phyloP scores from a whole-genome alignment of 2,329 filamentous ascomycete species.

The Venturiaceae sp. region DNA sequence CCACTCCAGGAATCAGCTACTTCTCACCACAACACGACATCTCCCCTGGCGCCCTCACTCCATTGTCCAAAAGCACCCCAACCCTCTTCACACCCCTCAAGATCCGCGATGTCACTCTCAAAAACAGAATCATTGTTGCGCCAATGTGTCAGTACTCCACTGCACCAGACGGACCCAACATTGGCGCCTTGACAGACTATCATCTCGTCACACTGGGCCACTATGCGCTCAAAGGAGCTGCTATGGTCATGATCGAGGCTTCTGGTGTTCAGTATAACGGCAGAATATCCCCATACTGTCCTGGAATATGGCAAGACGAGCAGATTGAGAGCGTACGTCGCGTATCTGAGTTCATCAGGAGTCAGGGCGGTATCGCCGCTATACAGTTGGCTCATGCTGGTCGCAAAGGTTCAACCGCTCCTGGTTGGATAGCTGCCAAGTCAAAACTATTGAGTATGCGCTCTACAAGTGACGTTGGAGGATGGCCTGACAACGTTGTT shows the following conservation, averaged over 20 bases:
- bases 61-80: constrained; percentile 10
- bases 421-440: constrained; percentile 19
- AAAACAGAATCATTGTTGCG: constrained; percentile 26
- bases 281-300: constrained; percentile 25
- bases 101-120: constrained; percentile 23
- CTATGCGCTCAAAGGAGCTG: constrained; percentile 27
- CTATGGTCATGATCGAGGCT: constrained; percentile 25
- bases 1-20: neutral
- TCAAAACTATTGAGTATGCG: constrained; percentile 17
- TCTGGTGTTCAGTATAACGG: constrained; percentile 25
- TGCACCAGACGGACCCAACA: constrained; percentile 22
- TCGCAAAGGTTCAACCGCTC: constrained; percentile 22
- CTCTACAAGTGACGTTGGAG: constrained; percentile 19
- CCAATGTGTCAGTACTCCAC: constrained; percentile 29
- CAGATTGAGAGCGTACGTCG: constrained; percentile 23
- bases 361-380: constrained; percentile 19
- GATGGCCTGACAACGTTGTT: constrained; percentile 23
- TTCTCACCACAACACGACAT: constrained; percentile 6
- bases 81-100: constrained; percentile 25
- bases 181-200: constrained; percentile 24
- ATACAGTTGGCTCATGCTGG: constrained; percentile 27
- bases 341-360: constrained; percentile 25
- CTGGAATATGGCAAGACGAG: constrained; percentile 25
- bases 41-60: neutral
- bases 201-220: constrained; percentile 27